These are phyloP conservation scores for Rhododendron molle DNA, from an alignment of 148 eudicot species.

Conservation along the genomic window DNA sequence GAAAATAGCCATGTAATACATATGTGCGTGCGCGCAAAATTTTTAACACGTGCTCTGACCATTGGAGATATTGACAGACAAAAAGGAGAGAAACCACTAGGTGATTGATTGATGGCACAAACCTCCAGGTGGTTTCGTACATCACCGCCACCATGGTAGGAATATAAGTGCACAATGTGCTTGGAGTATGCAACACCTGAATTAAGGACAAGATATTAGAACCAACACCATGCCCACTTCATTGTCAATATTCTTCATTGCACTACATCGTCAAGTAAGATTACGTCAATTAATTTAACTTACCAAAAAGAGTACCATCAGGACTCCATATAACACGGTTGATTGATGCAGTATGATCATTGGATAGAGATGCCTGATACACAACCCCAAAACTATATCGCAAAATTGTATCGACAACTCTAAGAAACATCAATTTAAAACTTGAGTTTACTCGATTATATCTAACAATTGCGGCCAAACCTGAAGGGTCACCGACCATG, in stretches of 20 bases:
- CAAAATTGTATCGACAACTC: conserved; percentile 2
- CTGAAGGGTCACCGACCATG: conserved; percentile 68
- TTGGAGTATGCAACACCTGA: conserved; percentile 94
- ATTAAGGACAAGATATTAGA: conserved; percentile 9
- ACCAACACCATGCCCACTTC: conserved; percentile 6
- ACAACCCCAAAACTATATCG: conserved; percentile 1
- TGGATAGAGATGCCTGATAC: conserved; percentile 50
- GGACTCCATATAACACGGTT: conserved; percentile 83
- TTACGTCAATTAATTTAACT: background rate
- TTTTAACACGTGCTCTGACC: background rate
- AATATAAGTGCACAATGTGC: conserved; percentile 77
- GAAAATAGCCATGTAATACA: no score
- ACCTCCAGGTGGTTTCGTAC: conserved; percentile 85
- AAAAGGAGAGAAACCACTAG: background rate
- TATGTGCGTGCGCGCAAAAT: background rate
- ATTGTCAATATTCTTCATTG: background rate
- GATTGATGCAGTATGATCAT: conserved; percentile 60
- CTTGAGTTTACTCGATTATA: background rate
- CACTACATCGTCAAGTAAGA: background rate
- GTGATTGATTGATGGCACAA: conserved; percentile 14
- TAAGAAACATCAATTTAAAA: conserved; percentile 2
- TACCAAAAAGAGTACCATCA: conserved; percentile 75
- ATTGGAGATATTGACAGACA: background rate
- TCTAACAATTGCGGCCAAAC: conserved; percentile 19
- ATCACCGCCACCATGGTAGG: conserved; percentile 64